Evolutionary conservation across 1,284 basidiomycete genomes (phyloP).

Genomic region (Cutaneotrichosporon sp.): DNA sequence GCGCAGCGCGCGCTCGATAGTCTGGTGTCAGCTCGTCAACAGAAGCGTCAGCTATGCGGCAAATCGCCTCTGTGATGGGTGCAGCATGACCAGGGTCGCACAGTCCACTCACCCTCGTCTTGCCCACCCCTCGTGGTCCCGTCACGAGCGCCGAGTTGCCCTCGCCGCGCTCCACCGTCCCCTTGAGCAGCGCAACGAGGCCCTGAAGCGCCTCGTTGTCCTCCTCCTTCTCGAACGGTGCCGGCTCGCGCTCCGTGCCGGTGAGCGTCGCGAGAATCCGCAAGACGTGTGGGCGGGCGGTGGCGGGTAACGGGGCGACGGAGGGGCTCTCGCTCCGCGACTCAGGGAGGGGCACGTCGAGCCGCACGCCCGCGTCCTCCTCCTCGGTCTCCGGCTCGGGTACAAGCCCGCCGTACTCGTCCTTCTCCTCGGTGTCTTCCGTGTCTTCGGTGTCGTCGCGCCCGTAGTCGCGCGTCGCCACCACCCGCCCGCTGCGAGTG

Average conservation of each 20-base stretch:
- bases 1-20: conserved; percentile 41
- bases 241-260: conserved; percentile 24
- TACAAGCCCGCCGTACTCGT: conserved; percentile 5
- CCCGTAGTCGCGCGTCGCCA: conserved; percentile 26
- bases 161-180: conserved; percentile 75
- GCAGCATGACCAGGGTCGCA: too few relatives aligned
- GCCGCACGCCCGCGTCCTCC: conserved; percentile 4
- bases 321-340: neutral
- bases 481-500: conserved; percentile 45
- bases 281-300: conserved; percentile 27
- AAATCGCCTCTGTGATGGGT: too few relatives aligned
- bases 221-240: conserved; percentile 41
- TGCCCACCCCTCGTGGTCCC: conserved; percentile 79
- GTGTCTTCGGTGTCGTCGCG: conserved; percentile 28
- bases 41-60: too few relatives aligned
- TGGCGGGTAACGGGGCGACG: conserved; percentile 19
- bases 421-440: conserved; percentile 9
- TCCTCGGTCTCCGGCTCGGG: conserved; percentile 15
- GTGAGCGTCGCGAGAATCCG: conserved; percentile 39
- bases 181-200: conserved; percentile 65
- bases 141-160: conserved; percentile 86
- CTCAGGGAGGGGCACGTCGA: neutral
- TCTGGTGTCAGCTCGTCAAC: conserved; percentile 27
- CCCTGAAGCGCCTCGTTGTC: conserved; percentile 47
- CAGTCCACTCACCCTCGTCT: conserved; percentile 68